Percentiles rank a stretch among this genome's conserved stretches.
phyloP scores from a whole-genome alignment of 768 basidiomycete species.

The Podaxis pistillaris region DNA sequence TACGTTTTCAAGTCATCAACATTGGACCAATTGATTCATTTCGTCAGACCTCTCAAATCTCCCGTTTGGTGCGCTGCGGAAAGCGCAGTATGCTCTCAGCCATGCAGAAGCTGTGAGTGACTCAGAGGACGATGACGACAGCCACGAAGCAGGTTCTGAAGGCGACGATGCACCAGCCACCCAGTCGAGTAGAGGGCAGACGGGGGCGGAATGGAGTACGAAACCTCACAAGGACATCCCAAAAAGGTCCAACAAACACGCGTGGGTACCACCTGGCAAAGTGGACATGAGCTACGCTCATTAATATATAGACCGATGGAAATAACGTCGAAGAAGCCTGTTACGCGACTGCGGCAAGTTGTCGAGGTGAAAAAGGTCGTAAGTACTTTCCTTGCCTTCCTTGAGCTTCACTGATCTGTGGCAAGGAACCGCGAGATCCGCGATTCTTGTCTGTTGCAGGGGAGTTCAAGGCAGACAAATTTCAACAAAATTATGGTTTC shows the following conservation, averaged over 20 bases:
- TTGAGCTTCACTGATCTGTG: slow-evolving; percentile 3
- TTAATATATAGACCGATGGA: slow-evolving; percentile 62
- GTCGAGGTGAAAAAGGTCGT: slow-evolving; percentile 69
- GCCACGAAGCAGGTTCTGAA: slow-evolving; percentile 14
- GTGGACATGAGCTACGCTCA: slow-evolving; percentile 6
- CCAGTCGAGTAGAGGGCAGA: slow-evolving; percentile 33
- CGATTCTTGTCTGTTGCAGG: slow-evolving; percentile 79
- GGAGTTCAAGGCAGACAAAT: slow-evolving; percentile 60
- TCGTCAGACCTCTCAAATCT: slow-evolving; percentile 53
- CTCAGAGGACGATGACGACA: slow-evolving; percentile 28
- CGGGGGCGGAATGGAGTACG: slow-evolving; percentile 40
- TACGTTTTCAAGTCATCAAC: slow-evolving; percentile 13
- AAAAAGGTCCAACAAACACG: slow-evolving; percentile 79
- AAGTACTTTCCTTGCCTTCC: slow-evolving; percentile 24
- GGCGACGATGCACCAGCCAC: slow-evolving; percentile 10
- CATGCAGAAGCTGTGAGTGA: slow-evolving; percentile 37
- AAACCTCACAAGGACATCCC: slow-evolving; percentile 44
- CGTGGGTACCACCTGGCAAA: slow-evolving; percentile 51
- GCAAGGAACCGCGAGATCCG: slow-evolving; percentile 80
- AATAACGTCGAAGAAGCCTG: slow-evolving; percentile 81
- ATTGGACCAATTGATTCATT: slow-evolving; percentile 1
- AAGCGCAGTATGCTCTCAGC: slow-evolving; percentile 57
- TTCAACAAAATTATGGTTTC: slow-evolving; percentile 73
- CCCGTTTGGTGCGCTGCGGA: slow-evolving; percentile 63
- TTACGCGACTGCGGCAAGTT: slow-evolving; percentile 67